A percentile compares a stretch with the other conserved stretches of the same genome.
These are phyloP conservation scores for Aspergillus indologenus DNA, from an alignment of 495 filamentous ascomycete species.

Conservation along the genomic window DNA sequence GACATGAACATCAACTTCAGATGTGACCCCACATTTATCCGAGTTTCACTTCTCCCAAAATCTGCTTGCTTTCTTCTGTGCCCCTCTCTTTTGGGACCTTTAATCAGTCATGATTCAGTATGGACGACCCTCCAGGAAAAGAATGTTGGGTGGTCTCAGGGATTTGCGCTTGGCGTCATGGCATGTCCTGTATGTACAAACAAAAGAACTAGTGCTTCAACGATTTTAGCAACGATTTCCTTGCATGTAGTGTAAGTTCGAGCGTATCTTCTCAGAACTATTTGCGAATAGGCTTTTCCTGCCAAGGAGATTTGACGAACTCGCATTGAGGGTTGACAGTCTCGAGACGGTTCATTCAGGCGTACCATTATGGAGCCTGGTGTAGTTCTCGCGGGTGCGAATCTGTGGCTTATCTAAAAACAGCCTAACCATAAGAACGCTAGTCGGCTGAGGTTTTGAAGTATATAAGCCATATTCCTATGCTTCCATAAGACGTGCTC, in stretches of 20 bases:
- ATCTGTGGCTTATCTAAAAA: neutral
- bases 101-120: neutral
- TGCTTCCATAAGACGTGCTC: neutral
- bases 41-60: neutral
- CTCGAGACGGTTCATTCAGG: neutral
- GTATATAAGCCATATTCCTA: neutral
- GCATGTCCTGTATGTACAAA: neutral
- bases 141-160: neutral
- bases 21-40: slow-evolving; percentile 3
- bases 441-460: neutral
- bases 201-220: neutral
- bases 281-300: neutral
- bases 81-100: neutral
- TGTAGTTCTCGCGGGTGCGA: neutral
- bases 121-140: neutral
- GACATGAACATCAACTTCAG: slow-evolving; percentile 12
- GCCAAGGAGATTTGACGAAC: neutral
- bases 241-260: neutral
- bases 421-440: neutral
- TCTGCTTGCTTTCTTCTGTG: neutral
- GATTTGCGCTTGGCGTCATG: neutral
- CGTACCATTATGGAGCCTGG: neutral
- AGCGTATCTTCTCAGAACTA: neutral
- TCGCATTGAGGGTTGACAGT: neutral
- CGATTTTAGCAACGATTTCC: neutral